Conservation (phyloP, 78 protist genomes). For the Polysphondylium violaceum region DNA sequence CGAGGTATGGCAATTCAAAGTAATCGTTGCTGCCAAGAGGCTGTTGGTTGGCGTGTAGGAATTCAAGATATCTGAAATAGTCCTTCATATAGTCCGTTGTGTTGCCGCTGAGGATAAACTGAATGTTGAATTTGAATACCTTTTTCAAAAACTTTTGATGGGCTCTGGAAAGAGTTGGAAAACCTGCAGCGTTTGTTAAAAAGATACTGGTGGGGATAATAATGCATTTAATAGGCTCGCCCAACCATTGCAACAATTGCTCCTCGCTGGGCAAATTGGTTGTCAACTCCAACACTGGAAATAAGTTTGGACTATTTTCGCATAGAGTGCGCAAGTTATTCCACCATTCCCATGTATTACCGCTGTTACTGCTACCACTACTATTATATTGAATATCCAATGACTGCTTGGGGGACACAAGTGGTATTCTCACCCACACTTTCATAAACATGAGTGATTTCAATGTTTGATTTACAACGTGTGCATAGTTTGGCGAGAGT, state of each 20-base stretch:
- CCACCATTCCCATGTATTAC: slow-evolving; percentile 88
- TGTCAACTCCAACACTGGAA: slow-evolving; percentile 73
- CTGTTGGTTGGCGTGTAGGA: slow-evolving; percentile 27
- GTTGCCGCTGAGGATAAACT: slow-evolving; percentile 32
- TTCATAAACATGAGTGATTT: slow-evolving; percentile 25
- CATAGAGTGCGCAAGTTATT: slow-evolving; percentile 77
- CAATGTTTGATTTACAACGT: slow-evolving; percentile 46
- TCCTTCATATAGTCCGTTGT: slow-evolving; percentile 16
- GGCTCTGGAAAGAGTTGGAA: slow-evolving; percentile 83
- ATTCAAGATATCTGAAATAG: slow-evolving; percentile 20
- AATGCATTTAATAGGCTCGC: slow-evolving; percentile 87
- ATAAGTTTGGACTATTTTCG: slow-evolving; percentile 67
- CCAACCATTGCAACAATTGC: slow-evolving; percentile 82
- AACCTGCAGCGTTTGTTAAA: slow-evolving; percentile 82
- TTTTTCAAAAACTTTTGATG: slow-evolving; percentile 84
- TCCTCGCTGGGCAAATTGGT: slow-evolving; percentile 53
- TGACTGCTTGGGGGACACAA: slow-evolving; percentile 10
- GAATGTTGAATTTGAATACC: slow-evolving; percentile 51
- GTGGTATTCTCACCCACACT: slow-evolving; percentile 84
- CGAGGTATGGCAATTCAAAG: slow-evolving; percentile 65
- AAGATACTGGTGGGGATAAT: slow-evolving; percentile 86
- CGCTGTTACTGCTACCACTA: too few species aligned
- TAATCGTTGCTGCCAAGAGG: slow-evolving; percentile 37
- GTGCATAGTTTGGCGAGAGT: slow-evolving; percentile 40
- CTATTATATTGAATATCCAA: not conserved